phyloP scores from a whole-genome alignment of 768 basidiomycete species.

The Cantharellus anzutake region DNA sequence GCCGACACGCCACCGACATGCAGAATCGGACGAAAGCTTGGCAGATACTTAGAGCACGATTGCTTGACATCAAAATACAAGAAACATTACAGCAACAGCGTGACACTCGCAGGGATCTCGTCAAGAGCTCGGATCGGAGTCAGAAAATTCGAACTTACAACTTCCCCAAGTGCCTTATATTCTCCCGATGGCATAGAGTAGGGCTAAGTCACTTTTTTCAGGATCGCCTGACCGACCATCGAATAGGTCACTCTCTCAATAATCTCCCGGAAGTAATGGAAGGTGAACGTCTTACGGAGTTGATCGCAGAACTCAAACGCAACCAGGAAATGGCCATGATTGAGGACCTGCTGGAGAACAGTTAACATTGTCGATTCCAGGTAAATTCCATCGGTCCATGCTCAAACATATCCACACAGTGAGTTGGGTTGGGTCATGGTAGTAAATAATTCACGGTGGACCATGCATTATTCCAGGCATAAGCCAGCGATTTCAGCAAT shows the following conservation, averaged over 20 bases:
- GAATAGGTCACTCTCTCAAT: slow-evolving; percentile 51
- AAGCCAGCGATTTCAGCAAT: no score
- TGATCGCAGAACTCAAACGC: slow-evolving; percentile 16
- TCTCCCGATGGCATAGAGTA: not conserved
- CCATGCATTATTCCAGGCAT: no score
- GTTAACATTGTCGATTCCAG: no score
- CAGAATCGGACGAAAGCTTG: slow-evolving; percentile 91
- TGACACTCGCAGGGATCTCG: slow-evolving; percentile 47
- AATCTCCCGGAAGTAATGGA: slow-evolving; percentile 24
- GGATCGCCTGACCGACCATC: slow-evolving; percentile 88
- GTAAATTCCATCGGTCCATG: no score
- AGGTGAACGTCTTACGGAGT: slow-evolving; percentile 20
- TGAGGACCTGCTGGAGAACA: slow-evolving; percentile 16
- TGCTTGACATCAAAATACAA: slow-evolving; percentile 62
- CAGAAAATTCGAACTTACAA: slow-evolving; percentile 97
- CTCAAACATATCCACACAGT: no score
- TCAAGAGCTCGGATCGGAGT: slow-evolving; percentile 67
- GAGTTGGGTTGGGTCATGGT: no score
- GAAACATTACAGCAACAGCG: slow-evolving; percentile 54
- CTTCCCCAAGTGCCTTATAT: slow-evolving; percentile 40
- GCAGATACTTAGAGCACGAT: slow-evolving; percentile 66
- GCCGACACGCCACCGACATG: not conserved
- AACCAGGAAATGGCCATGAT: slow-evolving; percentile 17
- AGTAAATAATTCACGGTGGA: no score
- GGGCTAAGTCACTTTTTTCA: slow-evolving; percentile 15